Conservation (phyloP, 495 filamentous ascomycete genomes). For the Penicilliopsis zonata region DNA sequence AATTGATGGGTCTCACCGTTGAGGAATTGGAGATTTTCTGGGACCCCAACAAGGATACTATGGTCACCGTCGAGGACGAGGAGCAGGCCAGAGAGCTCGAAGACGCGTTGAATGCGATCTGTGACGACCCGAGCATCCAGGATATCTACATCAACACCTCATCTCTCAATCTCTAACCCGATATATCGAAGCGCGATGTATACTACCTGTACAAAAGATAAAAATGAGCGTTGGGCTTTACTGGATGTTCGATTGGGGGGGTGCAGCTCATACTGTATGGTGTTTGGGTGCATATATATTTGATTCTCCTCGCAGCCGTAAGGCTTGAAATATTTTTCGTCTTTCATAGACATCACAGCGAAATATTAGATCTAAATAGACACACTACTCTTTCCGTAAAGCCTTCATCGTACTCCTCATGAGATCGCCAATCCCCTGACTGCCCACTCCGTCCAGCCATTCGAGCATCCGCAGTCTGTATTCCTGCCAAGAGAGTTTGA, state of each 20-base stretch:
- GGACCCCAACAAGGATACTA: slow-evolving; percentile 70
- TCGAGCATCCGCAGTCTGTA: slow-evolving; percentile 65
- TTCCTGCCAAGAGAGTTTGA: slow-evolving; percentile 57
- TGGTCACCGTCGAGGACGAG: slow-evolving; percentile 42
- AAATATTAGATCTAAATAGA: background rate
- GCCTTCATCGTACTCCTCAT: slow-evolving; percentile 82
- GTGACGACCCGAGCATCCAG: slow-evolving; percentile 52
- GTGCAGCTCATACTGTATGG: too few species aligned
- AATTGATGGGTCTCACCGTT: slow-evolving; percentile 47
- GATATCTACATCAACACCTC: slow-evolving; percentile 57
- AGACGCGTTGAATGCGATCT: slow-evolving; percentile 23
- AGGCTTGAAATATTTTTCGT: too few species aligned
- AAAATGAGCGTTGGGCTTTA: too few species aligned
- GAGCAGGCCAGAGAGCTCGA: slow-evolving; percentile 42
- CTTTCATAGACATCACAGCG: background rate
- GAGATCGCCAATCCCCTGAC: slow-evolving; percentile 54
- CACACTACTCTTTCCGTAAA: slow-evolving; percentile 29
- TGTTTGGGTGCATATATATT: background rate
- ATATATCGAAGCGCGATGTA: too few species aligned
- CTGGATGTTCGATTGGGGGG: too few species aligned
- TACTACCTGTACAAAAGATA: too few species aligned
- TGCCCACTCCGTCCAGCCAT: slow-evolving; percentile 54
- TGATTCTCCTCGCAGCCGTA: too few species aligned
- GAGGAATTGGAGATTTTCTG: slow-evolving; percentile 70
- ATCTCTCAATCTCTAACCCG: too few species aligned